A percentile compares a stretch with the other conserved stretches of the same genome.
These are phyloP conservation scores for Backusella australiensis DNA, from an alignment of 192 early-diverging fungal species.

Conservation along the genomic window DNA sequence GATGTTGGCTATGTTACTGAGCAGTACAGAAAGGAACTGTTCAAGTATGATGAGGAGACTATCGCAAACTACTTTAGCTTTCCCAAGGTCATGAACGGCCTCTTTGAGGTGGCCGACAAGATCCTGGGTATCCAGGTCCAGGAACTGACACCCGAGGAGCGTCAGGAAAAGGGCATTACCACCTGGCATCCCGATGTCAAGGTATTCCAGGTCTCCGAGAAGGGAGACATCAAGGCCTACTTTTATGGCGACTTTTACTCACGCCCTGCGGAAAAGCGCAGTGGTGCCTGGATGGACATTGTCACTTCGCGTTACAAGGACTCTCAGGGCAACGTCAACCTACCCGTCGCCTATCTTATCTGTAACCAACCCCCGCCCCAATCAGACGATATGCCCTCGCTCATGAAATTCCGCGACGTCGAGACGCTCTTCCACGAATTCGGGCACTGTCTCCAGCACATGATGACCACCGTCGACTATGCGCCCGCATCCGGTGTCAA, in stretches of 20 bases:
- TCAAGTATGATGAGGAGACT: conserved; percentile 51
- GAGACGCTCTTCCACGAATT: conserved; percentile 66
- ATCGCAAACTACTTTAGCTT: conserved; percentile 56
- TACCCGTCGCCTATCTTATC: conserved; percentile 58
- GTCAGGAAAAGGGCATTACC: conserved; percentile 32
- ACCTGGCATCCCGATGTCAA: conserved; percentile 59
- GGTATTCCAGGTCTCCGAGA: conserved; percentile 51
- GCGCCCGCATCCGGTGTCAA: conserved; percentile 61
- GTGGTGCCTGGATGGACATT: conserved; percentile 62
- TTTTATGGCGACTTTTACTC: conserved; percentile 64
- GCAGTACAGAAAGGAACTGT: conserved; percentile 51
- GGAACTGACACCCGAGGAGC: conserved; percentile 38
- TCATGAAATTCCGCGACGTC: conserved; percentile 61
- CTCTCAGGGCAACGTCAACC: conserved; percentile 30
- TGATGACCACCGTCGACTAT: conserved; percentile 57
- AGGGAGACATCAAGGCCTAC: conserved; percentile 44
- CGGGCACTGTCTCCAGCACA: conserved; percentile 61
- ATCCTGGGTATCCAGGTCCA: conserved; percentile 48
- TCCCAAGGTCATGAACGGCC: conserved; percentile 49
- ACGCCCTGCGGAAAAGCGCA: conserved; percentile 52
- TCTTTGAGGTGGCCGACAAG: conserved; percentile 53
- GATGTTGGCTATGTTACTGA: conserved; percentile 47
- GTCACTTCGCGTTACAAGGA: conserved; percentile 47
- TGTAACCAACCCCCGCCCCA: conserved; percentile 55
- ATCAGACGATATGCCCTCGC: conserved; percentile 37